Evolutionary conservation across 176 grass and related monocot genomes (phyloP), one percentile per base, ranked within the genome.

Genomic region (Eleusine coracana): DNA sequence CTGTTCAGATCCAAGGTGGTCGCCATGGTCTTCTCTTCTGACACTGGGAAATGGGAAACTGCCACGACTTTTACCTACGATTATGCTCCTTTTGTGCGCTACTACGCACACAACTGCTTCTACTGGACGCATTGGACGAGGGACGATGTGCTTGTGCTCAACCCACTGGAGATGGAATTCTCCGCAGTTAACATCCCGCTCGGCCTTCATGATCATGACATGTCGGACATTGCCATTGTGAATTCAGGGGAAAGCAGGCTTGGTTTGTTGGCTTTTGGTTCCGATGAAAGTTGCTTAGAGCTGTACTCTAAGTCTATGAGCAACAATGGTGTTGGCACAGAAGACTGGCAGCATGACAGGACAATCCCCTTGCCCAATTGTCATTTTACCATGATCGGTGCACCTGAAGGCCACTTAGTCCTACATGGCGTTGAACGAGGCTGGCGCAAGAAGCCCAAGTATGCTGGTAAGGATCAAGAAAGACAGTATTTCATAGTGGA

Each of bases 11-110:
- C 0, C 1, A 77, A 69, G 73, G 20, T 76, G 0, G 79, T 48
- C 5, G 3, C 42, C 78, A 76, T 71, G 55, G 44, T 82, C 44
- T 83, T 82, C 86, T 77, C 79, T 6, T 87, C 86, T 4, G 34
- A 14, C 12, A 62, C 63, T 0, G 64, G 54, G 17, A 1, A 70
- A 42, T 76, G 86, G 85, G 0, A 11, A 17, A 5, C 38, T 7
- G 11, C 70, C 18, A 20, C 17, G 10, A 49, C 6, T 5, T 55
- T 45, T 44, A 49, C 1, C 39, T 45, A 45, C 44, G 8, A 44
- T 5, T 11, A 7, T 11, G 10, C 67, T 2, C 21, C n/a, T 5
- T 6, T 25, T 28, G 55, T 27, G 17, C 51, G 50, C 37, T 31
- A 64, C 28, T 51, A 20, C 0, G 64, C 52, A 2, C 66, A 54